Evolutionary conservation across 352 stramenopile species (phyloP), one percentile per base, ranked within the genome.

Genomic region (Phytopythium boreale): DNA sequence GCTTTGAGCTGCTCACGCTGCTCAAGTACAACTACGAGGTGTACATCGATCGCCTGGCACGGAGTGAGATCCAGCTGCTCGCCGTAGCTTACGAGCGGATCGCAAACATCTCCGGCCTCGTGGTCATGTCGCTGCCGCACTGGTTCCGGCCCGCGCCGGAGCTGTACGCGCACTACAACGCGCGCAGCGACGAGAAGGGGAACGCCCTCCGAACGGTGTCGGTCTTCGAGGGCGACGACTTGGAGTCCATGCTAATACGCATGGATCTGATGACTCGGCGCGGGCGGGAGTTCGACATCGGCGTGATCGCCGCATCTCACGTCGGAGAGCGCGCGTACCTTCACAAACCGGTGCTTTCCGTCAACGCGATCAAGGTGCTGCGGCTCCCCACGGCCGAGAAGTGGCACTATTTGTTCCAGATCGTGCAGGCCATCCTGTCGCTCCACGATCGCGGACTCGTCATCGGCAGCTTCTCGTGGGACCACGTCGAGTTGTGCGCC

Each of bases 401-500:
- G 24, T 56, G 49, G 49, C 24, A 20, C 49, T 56, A 56, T 20
- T 6, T 56, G 12, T 56, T 56, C 49, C 49, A 56, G 49, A 56
- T 56, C 24, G 34, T 24, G 19, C 49, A 56, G 26, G 49, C 49
- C 29, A 39, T 56, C 3, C 24, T 56, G 49, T 56, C 49, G 24
- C 49, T 56, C 10, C 49, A 56, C 49, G 49, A 56, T 11, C 49
- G 49, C 24, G 49, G 49, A 17, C 49, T 56, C 24, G 49, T 56
- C 24, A 37, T 56, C 24, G 49, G 49, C 24, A 56, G 19, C 49
- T 56, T 56, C 24, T 56, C 49, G 49, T 56, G 49, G 49, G 49
- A 56, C 24, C 49, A 56, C 49, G 49, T 56, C 49, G 49, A 56
- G 49, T 11, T 56, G 49, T 56, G 49, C 49, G 49, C 49, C 6